Evolutionary conservation across 495 filamentous ascomycete genomes (phyloP), one percentile per base, ranked within the genome.

Genomic region (Aspergillus diversus): DNA sequence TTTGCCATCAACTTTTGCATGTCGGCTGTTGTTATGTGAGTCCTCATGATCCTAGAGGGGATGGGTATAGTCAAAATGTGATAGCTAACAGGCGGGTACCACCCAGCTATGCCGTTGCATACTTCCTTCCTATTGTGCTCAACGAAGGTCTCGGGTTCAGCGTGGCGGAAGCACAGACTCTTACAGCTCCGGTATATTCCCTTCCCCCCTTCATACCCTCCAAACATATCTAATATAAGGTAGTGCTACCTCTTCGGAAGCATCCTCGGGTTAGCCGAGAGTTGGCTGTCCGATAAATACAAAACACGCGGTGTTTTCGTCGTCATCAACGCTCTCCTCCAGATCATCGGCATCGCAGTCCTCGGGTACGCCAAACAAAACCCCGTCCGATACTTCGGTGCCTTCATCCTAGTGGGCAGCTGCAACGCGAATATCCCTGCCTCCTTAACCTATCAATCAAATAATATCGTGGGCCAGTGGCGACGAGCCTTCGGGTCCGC

Each of bases 381-480:
- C 54, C 21, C 42, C 1, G 82, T 80, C 8, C 81, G 83, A 31
- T 89, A 87, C 70, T 85, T 87, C 59, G 86, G 85, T 50, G 80
- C 85, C 42, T 88, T 88, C 73, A 71, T 88, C 16, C 75, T 78
- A 60, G 81, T 79, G 1, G 78, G 79, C 77, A 27, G 27, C 46
- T 74, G 73, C 57, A 87, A 86, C 70, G 77, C 84, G 31, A 87
- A 86, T 67, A 74, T 85, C 31, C 85, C 71, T 7, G 63, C 68
- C 4, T 67, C 72, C 5, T 63, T 88, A 72, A 77, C 83, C 3
- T 86, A 84, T 70, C 84, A 87, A 66, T 76, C 82, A 1, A 86
- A 85, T 64, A 86, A 87, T 61, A 80, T 86, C 63, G 80, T 80
- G 16, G 84, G 84, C 7, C 83, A 87, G 64, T 86, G 83, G 83